Base-by-base conservation (phyloP, 2,329 filamentous ascomycete genomes). In the Thelonectria olida region DNA sequence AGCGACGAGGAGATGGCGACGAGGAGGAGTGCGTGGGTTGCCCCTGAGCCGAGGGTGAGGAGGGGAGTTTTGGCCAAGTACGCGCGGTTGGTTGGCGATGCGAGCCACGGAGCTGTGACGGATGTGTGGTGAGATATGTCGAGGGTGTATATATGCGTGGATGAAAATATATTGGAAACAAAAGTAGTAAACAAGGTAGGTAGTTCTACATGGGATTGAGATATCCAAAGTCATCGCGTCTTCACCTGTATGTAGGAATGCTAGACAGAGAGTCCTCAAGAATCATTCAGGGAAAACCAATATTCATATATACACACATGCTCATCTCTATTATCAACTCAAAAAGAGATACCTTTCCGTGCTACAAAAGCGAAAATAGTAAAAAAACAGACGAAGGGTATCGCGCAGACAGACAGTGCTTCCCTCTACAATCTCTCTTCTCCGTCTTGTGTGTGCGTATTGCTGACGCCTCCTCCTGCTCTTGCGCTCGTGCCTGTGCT, bases 31-130 rank as follows among this genome's bases (percentile, higher is more conserved):
- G 81, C 79, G 62, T 97, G 93, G 93, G 90, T 84, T 73, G 80
- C 88, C 28, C 93, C 93, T 1, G 83, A 80, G 72, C 87, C 88
- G 72, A 85, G 86, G 63, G 92, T 97, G 9, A 93, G 90, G 69
- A 87, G 95, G 57, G 95, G 95, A 38, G 90, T 90, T 39, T 74
- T 98, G 80, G 94, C 92, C 5, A 98, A 98, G 83, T 98, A 98
- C 81, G 92, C 92, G 7, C 81, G 86, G 42, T 78, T 97, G 72
- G 95, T 98, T 0, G 91, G 93, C 1, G 94, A 97, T 85, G 95
- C 95, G 10, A 95, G 91, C 75, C 91, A 95, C 72, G 95, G 95
- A 5, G 93, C 93, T 8, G 91, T 97, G 79, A 97, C 94, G 38
- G 94, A 97, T 63, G 72, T 66, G 36, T 75, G 73, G 73, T 77